Base-by-base conservation (phyloP, 805 yeast genomes). In the Candida easanensis region DNA sequence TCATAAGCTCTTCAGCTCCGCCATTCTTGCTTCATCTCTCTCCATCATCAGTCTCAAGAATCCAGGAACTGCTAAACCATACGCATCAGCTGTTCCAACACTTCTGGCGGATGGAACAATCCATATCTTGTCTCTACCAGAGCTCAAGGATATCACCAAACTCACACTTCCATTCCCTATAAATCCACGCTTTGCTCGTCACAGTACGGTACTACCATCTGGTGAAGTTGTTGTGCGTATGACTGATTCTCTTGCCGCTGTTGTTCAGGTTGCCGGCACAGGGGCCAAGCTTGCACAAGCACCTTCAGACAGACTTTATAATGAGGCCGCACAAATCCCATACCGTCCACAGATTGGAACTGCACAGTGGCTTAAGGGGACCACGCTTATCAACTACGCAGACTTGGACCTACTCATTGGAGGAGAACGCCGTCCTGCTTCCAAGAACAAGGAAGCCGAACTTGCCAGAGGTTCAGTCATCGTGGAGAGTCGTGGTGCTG, bases 311-410 rank as follows among this genome's bases (percentile, higher is more conserved):
- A 65, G 73, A 2, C 64, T 93, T 27, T 90, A 83, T 65, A 84
- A 86, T 56, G 83, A 78, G 20, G 76, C 79, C 48, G 71, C 84
- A 35, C 66, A 74, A 5, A 75, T 84, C 17, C 95, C 96, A 2
- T 76, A 79, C 25, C 73, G 98, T 37, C 99, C 99, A 2, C 72
- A 78, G 4, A 79, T 87, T 6, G 79, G 88, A 28, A 77, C 93
- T 0, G 69, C 86, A 34, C 91, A 84, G 61, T 86, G 97, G 93
- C 87, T 93, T 6, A 79, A 83, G 51, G 97, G 97, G 3, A 68
- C 84, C 0, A 78, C 79, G 16, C 71, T 74, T 48, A 73, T 83
- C n/a, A 67, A 80, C 2, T 61, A 74, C 18, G 70, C 73, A 1
- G 95, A 87, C 48, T 69, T 93, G 40, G 82, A 84, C 45, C 42